Conservation (phyloP, 129 eudicot genomes). For the Tagetes patula region DNA sequence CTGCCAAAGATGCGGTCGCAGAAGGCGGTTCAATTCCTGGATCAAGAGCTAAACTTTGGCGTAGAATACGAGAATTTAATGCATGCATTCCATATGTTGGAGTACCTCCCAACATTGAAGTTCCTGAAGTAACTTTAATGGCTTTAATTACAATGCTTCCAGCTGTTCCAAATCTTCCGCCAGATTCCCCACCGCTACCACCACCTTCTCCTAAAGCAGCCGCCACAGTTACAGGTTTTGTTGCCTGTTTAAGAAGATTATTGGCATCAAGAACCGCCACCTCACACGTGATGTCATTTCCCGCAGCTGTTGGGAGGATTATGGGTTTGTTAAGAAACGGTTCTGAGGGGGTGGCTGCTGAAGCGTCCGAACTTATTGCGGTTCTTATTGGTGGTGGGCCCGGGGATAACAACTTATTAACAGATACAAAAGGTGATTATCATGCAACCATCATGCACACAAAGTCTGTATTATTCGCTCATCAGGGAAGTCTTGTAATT, state of each 20-base stretch:
- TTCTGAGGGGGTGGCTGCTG: constrained; percentile 91
- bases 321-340: constrained; percentile 98
- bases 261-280: constrained; percentile 83
- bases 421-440: constrained; percentile 88
- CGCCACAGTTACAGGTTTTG: constrained; percentile 87
- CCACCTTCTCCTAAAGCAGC: constrained; percentile 99
- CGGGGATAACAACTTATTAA: constrained; percentile 56
- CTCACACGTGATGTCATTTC: constrained; percentile 94
- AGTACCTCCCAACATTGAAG: constrained; percentile 80
- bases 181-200: constrained; percentile 88
- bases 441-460: constrained; percentile 97
- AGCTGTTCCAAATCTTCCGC: constrained; percentile 88
- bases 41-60: constrained; percentile 97
- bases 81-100: constrained; percentile 88
- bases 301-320: constrained; percentile 96
- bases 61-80: constrained; percentile 92
- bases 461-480: constrained; percentile 81
- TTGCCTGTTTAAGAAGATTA: constrained; percentile 83
- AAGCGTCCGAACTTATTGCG: constrained; percentile 84
- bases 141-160: constrained; percentile 97
- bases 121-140: constrained; percentile 98
- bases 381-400: constrained; percentile 95
- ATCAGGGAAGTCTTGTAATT: constrained; percentile 65
- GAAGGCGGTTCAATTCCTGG: constrained; percentile 98
- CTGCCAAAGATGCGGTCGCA: constrained; percentile 96